phyloP scores from a whole-genome alignment of 805 yeast species.

The Candida gorgasii region DNA sequence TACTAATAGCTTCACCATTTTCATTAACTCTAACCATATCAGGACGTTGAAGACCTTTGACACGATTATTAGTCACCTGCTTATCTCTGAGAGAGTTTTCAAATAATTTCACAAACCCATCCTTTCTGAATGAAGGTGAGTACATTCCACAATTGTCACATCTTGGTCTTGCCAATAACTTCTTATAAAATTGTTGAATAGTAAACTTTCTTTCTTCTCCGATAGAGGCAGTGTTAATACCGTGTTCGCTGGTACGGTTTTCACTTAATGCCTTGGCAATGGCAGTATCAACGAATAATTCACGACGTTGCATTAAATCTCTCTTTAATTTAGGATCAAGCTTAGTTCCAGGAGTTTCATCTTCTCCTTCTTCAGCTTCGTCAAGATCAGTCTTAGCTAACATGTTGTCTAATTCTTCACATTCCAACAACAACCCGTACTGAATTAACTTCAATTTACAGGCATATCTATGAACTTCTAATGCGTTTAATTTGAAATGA shows the following conservation, averaged over 20 bases:
- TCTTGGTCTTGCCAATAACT: constrained; percentile 71
- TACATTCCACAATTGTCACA: constrained; percentile 97
- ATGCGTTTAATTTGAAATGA: constrained; percentile 66
- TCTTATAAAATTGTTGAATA: constrained; percentile 73
- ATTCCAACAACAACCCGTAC: constrained; percentile 83
- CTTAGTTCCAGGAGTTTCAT: constrained; percentile 29
- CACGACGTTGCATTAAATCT: constrained; percentile 60
- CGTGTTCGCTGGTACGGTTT: constrained; percentile 67
- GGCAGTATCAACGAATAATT: constrained; percentile 66
- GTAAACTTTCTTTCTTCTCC: constrained; percentile 80
- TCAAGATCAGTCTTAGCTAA: constrained; percentile 36
- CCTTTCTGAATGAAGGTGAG: constrained; percentile 92
- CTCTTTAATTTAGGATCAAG: constrained; percentile 40
- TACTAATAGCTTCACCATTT: constrained; percentile 9
- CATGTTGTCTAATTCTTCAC: constrained; percentile 70
- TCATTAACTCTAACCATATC: constrained; percentile 51
- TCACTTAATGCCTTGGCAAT: constrained; percentile 73
- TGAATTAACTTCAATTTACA: constrained; percentile 83
- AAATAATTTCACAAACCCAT: constrained; percentile 89
- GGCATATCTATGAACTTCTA: constrained; percentile 72
- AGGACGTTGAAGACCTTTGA: constrained; percentile 74
- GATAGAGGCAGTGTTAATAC: constrained; percentile 80
- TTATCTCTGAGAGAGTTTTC: constrained; percentile 84
- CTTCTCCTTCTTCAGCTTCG: constrained; percentile 46
- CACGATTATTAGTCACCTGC: constrained; percentile 77